These are phyloP conservation scores for Aureobasidium sp. DNA, from an alignment of 2,329 filamentous ascomycete genomes.

Conservation along the genomic window DNA sequence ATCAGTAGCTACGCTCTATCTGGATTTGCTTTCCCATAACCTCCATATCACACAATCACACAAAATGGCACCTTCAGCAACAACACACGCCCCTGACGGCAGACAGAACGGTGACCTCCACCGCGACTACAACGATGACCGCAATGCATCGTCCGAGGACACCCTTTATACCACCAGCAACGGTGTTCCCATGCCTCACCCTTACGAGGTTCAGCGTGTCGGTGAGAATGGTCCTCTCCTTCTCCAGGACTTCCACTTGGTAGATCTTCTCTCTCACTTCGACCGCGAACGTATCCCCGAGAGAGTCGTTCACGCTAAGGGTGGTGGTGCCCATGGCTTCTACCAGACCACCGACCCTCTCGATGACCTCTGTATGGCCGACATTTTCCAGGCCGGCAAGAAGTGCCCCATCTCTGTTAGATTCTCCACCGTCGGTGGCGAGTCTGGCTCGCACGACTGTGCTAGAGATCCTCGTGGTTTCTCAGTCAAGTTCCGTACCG, in stretches of 20 bases:
- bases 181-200: conserved; percentile 36
- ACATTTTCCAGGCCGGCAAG: conserved; percentile 54
- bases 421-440: conserved; percentile 69
- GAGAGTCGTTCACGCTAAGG: conserved; percentile 44
- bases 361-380: conserved; percentile 38
- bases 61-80: conserved; percentile 22
- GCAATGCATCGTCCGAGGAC: conserved; percentile 35
- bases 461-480: conserved; percentile 67
- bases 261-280: conserved; percentile 44
- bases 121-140: conserved; percentile 38
- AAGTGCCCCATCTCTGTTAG: conserved; percentile 58
- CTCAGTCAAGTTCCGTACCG: conserved; percentile 63
- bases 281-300: conserved; percentile 44
- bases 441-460: conserved; percentile 62
- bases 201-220: conserved; percentile 49
- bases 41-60: neutral
- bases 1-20: neutral
- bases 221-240: conserved; percentile 53
- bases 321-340: conserved; percentile 41
- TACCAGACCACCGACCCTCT: conserved; percentile 40
- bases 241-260: conserved; percentile 44
- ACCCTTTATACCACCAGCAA: conserved; percentile 50
- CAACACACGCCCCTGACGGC: conserved; percentile 21
- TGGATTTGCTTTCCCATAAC: neutral
- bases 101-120: conserved; percentile 30